A percentile compares a stretch with the other conserved stretches of the same genome.
These are phyloP conservation scores for Xanthoconium purpureum DNA, from an alignment of 768 basidiomycete genomes.

Conservation along the genomic window DNA sequence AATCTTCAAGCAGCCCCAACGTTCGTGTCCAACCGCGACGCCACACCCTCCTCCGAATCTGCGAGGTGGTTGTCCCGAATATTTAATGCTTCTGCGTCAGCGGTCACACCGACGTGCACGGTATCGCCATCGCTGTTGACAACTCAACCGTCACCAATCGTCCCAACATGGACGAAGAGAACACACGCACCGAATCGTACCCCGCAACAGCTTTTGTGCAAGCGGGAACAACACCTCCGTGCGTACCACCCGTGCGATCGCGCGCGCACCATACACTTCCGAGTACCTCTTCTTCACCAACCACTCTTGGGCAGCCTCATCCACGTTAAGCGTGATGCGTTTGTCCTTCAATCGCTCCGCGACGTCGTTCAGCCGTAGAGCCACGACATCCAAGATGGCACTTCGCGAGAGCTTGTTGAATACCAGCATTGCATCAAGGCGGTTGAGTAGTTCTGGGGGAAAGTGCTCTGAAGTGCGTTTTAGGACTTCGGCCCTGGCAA, in stretches of 20 bases:
- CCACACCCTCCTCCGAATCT: slow-evolving; percentile 34
- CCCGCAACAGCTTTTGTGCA: slow-evolving; percentile 74
- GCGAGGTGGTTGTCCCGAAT: slow-evolving; percentile 62
- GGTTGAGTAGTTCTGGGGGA: slow-evolving; percentile 87
- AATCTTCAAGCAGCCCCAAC: not conserved
- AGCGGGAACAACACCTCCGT: slow-evolving; percentile 80
- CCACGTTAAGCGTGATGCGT: slow-evolving; percentile 70
- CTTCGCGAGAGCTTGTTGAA: slow-evolving; percentile 84
- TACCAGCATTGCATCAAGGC: slow-evolving; percentile 81
- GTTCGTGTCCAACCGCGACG: not conserved
- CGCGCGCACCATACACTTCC: slow-evolving; percentile 81
- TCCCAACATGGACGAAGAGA: not conserved
- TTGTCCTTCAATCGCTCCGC: slow-evolving; percentile 59
- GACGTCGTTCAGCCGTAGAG: slow-evolving; percentile 72
- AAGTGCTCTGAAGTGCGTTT: slow-evolving; percentile 76
- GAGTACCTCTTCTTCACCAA: slow-evolving; percentile 79
- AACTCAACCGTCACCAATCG: too few relatives aligned
- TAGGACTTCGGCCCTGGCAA: slow-evolving; percentile 66
- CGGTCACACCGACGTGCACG: slow-evolving; percentile 51
- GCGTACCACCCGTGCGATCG: slow-evolving; percentile 82
- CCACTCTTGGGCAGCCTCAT: slow-evolving; percentile 59
- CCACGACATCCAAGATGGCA: slow-evolving; percentile 77
- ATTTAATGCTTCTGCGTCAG: slow-evolving; percentile 42
- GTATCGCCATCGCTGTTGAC: slow-evolving; percentile 55
- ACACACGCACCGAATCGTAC: slow-evolving; percentile 64